Conservation (phyloP, 768 basidiomycete genomes). For the Cystofilobasidium capitatum region DNA sequence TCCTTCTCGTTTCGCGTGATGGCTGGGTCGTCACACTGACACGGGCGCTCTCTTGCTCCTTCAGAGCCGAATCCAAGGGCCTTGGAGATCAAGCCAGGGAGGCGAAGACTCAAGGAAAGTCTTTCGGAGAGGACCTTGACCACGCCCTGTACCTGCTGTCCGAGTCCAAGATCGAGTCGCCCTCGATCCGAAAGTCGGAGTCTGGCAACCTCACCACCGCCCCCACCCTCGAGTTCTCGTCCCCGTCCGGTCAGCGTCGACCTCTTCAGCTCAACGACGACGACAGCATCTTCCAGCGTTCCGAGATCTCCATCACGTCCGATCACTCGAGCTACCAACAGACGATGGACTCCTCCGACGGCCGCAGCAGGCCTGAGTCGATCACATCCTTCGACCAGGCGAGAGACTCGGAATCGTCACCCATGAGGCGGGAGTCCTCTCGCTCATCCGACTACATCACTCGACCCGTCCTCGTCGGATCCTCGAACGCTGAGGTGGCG, state of each 20-base stretch:
- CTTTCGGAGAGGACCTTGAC: not conserved
- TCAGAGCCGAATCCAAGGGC: not conserved
- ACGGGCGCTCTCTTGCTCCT: not conserved
- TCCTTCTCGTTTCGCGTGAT: not conserved
- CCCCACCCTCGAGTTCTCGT: not conserved
- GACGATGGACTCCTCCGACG: not conserved
- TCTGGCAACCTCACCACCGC: not conserved
- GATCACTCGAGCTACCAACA: not conserved
- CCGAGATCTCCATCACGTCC: not conserved
- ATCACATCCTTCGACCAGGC: not conserved
- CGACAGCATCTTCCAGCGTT: not conserved
- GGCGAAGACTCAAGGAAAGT: not conserved
- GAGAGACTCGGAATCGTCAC: not conserved
- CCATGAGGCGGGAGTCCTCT: not conserved
- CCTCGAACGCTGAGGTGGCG: not conserved
- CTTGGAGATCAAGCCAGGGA: constrained; percentile 1
- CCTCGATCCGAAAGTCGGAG: not conserved
- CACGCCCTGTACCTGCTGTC: not conserved
- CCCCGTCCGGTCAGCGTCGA: not conserved
- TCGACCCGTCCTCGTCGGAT: constrained; percentile 7
- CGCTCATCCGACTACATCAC: not conserved
- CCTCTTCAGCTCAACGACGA: no score
- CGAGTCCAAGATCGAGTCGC: not conserved
- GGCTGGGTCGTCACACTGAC: not conserved
- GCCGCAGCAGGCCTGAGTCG: not conserved